Percentiles rank a stretch among this genome's conserved stretches.
Conservation (phyloP, 148 eudicot species). For the Diospyros kaki region DNA sequence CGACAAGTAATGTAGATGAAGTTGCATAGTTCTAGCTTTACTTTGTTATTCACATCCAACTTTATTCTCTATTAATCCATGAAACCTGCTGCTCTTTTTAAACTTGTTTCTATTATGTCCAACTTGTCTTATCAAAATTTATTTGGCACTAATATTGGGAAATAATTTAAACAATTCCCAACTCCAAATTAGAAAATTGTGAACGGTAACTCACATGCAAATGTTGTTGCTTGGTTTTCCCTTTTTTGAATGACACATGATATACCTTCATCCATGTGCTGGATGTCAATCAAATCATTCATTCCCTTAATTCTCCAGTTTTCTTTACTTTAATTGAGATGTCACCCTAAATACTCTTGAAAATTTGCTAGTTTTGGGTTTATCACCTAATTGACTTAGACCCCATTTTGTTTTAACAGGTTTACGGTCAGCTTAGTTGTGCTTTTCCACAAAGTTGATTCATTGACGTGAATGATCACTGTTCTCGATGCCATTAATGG, state of each 20-base stretch:
- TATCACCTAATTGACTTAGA: not conserved
- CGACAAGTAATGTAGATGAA: not conserved
- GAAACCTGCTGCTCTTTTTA: not conserved
- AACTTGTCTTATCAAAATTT: not conserved
- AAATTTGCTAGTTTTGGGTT: too few species aligned
- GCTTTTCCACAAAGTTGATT: conserved; percentile 66
- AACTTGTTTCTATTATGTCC: not conserved
- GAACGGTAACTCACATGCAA: not conserved
- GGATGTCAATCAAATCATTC: too few species aligned
- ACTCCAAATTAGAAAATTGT: not conserved
- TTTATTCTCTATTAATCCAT: not conserved
- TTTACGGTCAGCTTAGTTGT: conserved; percentile 48
- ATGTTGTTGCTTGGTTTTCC: not conserved
- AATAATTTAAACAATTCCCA: not conserved
- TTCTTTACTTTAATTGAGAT: not conserved
- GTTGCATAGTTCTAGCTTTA: not conserved
- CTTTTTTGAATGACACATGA: too few species aligned
- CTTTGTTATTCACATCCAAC: not conserved
- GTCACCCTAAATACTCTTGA: not conserved
- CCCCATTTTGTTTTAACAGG: conserved; percentile 32
- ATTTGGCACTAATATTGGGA: not conserved
- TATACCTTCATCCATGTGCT: too few species aligned
- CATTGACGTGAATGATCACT: conserved; percentile 41
- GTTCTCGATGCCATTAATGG: conserved; percentile 92
- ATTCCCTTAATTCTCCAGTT: not conserved